Evolutionary conservation across 106 monocot species (phyloP).

Genomic region (Ottelia alismoides): DNA sequence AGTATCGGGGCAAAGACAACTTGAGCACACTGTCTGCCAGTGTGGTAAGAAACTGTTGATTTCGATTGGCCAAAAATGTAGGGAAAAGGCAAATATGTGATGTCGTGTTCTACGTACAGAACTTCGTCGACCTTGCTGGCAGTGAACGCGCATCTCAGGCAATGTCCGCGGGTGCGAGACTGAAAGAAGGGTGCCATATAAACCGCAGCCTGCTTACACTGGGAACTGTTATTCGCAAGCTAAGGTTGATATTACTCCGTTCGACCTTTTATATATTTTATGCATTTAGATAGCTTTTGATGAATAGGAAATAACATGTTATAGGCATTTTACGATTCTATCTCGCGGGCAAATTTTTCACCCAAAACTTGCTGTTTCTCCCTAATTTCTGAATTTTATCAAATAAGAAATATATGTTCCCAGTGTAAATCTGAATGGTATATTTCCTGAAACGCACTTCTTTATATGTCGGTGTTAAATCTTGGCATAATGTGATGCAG

Average conservation of each 20-base stretch:
- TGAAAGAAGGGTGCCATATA: conserved; percentile 98
- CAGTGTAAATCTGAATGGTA: too few species aligned
- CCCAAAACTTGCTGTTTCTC: too few species aligned
- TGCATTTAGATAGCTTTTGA: too few species aligned
- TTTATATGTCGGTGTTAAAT: too few species aligned
- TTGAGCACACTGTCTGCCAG: conserved; percentile 65
- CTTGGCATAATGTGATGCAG: too few species aligned
- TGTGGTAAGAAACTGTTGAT: conserved; percentile 45
- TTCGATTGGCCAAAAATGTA: neutral
- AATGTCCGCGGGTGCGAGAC: conserved; percentile 65
- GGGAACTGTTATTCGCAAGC: conserved; percentile 92
- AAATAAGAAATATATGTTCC: too few species aligned
- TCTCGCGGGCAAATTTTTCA: too few species aligned
- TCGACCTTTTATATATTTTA: too few species aligned
- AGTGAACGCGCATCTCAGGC: conserved; percentile 97
- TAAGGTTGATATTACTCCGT: conserved; percentile 79
- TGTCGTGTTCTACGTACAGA: conserved; percentile 33
- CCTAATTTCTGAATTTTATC: too few species aligned
- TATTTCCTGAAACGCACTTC: too few species aligned
- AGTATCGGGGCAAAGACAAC: conserved; percentile 68
- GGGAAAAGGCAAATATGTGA: neutral
- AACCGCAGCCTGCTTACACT: conserved; percentile 93
- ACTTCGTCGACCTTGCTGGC: conserved; percentile 98
- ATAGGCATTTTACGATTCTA: too few species aligned
- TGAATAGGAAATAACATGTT: too few species aligned